Percentiles rank a stretch among this genome's conserved stretches.
These are phyloP conservation scores for Talaromyces verruculosus DNA, from an alignment of 2,329 filamentous ascomycete species.

Conservation along the genomic window DNA sequence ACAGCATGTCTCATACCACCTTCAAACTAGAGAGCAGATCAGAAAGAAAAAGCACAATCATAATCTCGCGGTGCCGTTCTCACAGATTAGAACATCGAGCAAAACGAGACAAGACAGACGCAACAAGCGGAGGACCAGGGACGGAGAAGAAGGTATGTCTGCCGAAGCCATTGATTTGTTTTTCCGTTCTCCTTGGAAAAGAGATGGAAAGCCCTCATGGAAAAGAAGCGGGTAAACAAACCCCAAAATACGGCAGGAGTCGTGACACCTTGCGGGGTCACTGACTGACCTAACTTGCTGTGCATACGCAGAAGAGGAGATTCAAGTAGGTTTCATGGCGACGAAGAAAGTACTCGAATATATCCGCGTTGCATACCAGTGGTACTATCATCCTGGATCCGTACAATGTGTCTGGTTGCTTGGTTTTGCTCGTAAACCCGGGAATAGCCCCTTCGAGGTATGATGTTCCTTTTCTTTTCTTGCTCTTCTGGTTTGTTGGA, in stretches of 20 bases:
- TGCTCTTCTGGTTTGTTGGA: slow-evolving; percentile 25
- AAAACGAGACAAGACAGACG: not conserved
- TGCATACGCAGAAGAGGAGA: not conserved
- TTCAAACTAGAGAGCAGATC: not conserved
- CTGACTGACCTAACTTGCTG: not conserved
- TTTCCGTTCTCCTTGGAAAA: not conserved
- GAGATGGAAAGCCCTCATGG: slow-evolving; percentile 34
- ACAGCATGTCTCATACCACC: slow-evolving; percentile 8
- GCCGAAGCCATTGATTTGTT: slow-evolving; percentile 48
- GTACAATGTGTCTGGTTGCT: not conserved
- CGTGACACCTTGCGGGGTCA: not conserved
- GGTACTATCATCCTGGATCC: not conserved
- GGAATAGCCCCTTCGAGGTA: slow-evolving; percentile 19
- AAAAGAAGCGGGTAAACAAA: slow-evolving; percentile 36
- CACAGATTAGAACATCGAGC: not conserved
- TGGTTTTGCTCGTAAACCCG: not conserved
- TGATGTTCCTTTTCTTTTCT: slow-evolving; percentile 1
- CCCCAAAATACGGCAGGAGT: slow-evolving; percentile 17
- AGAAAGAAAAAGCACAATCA: slow-evolving; percentile 15
- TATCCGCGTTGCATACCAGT: slow-evolving; percentile 8
- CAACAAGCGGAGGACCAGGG: not conserved
- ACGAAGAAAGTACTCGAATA: slow-evolving; percentile 3
- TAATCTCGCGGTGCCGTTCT: slow-evolving; percentile 24
- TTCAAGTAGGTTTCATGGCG: slow-evolving; percentile 1
- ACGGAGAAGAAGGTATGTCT: slow-evolving; percentile 28